Conservation (phyloP, 208 protist species). For the Acanthamoeba lenticulata region DNA sequence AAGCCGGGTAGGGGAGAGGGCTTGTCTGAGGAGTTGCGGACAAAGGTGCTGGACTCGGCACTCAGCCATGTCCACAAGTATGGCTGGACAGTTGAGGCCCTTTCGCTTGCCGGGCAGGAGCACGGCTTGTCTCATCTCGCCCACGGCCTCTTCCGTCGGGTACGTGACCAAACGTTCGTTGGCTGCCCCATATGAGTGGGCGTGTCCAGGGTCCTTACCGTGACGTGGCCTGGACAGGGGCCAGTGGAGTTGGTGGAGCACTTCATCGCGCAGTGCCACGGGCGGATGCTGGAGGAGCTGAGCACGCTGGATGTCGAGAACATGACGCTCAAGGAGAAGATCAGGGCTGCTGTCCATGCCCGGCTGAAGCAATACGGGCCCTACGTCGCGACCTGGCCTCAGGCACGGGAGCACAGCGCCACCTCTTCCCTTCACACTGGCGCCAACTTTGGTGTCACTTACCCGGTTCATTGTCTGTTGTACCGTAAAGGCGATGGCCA, state of each 20-base stretch:
- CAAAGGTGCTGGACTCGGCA: background rate
- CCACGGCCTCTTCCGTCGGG: slow-evolving; percentile 52
- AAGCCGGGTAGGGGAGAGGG: background rate
- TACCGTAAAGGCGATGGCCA: background rate
- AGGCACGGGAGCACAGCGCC: no score
- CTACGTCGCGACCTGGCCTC: background rate
- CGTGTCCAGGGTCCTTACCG: background rate
- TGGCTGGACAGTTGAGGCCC: slow-evolving; percentile 32
- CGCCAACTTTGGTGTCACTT: no score
- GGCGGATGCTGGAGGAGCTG: background rate
- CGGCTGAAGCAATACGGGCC: background rate
- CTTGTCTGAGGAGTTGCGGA: background rate
- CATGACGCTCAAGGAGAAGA: slow-evolving; percentile 44
- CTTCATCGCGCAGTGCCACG: background rate
- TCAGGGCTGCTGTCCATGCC: background rate
- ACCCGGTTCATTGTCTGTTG: no score
- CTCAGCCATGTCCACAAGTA: background rate
- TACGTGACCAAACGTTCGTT: background rate
- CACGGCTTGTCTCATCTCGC: background rate
- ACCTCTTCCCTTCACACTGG: no score
- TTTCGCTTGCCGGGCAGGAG: background rate
- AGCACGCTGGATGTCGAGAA: slow-evolving; percentile 14
- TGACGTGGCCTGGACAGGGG: no score
- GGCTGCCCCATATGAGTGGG: no score
- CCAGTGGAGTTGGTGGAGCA: slow-evolving; percentile 38